A percentile compares a stretch with the other conserved stretches of the same genome.
Conservation (phyloP, 2,329 filamentous ascomycete genomes). For the Trichoderma sp. region DNA sequence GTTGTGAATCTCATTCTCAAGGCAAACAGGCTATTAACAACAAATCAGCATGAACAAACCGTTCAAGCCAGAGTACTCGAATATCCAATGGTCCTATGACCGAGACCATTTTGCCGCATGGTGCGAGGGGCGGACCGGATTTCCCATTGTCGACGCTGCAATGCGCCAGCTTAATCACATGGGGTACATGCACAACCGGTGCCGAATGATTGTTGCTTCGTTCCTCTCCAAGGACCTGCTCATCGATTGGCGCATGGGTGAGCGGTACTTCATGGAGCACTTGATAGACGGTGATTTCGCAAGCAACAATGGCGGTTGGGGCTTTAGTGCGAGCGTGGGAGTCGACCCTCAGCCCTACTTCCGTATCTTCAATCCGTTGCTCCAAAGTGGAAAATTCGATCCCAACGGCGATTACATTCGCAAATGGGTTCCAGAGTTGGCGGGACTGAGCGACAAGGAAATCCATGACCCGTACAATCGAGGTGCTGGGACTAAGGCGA, state of each 20-base stretch:
- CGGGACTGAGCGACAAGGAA: constrained; percentile 62
- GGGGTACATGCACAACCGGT: constrained; percentile 83
- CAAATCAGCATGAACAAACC: constrained; percentile 57
- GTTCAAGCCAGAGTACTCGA: constrained; percentile 79
- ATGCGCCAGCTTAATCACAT: constrained; percentile 74
- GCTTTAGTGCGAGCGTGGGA: constrained; percentile 63
- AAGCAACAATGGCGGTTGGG: constrained; percentile 70
- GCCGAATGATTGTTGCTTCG: constrained; percentile 80
- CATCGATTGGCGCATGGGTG: constrained; percentile 81
- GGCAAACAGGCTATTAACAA: constrained; percentile 16
- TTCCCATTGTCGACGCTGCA: constrained; percentile 81
- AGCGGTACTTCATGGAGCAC: constrained; percentile 80
- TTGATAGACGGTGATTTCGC: constrained; percentile 80
- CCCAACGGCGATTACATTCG: constrained; percentile 76
- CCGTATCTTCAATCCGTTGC: constrained; percentile 81
- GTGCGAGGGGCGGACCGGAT: constrained; percentile 74
- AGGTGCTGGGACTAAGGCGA: constrained; percentile 60
- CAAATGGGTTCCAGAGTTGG: constrained; percentile 78
- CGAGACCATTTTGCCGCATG: constrained; percentile 69
- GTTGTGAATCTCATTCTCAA: constrained; percentile 32
- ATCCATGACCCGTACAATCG: constrained; percentile 80
- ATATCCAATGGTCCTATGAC: constrained; percentile 82
- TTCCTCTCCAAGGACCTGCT: constrained; percentile 81
- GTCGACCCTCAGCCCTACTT: constrained; percentile 91
- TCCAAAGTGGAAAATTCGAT: constrained; percentile 88